Conservation (phyloP, 371 early-diverging fungal species). For the Encephalitozoon intestinalis region DNA sequence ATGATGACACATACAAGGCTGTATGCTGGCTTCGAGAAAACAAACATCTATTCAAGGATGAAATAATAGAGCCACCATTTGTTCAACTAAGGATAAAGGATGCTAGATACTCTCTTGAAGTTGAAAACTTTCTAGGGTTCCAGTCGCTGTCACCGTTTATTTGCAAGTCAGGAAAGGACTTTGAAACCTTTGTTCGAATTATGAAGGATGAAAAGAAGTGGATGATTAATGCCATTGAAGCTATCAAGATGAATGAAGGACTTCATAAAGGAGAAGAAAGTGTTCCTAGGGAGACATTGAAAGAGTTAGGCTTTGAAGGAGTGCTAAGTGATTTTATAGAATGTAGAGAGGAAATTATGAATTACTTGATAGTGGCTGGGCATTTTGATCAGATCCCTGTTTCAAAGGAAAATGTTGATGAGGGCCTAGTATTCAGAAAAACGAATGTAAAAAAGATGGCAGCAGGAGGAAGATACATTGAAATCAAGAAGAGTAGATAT, state of each 20-base stretch:
- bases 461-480: constrained; percentile 48
- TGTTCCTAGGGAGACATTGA: not conserved
- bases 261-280: not conserved
- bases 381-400: constrained; percentile 57
- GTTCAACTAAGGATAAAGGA: constrained; percentile 51
- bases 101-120: constrained; percentile 47
- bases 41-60: constrained; percentile 49
- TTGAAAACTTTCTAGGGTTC: constrained; percentile 56
- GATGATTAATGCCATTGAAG: constrained; percentile 54
- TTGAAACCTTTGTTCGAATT: constrained; percentile 46
- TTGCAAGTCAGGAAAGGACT: constrained; percentile 51
- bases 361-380: constrained; percentile 49
- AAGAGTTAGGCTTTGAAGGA: constrained; percentile 48
- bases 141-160: constrained; percentile 60
- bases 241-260: not conserved
- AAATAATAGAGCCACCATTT: constrained; percentile 58
- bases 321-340: constrained; percentile 58
- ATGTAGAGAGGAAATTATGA: constrained; percentile 40
- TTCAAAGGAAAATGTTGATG: constrained; percentile 45
- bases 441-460: constrained; percentile 49
- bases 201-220: constrained; percentile 59
- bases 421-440: constrained; percentile 47
- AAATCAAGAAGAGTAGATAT: constrained; percentile 58
- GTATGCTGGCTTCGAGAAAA: constrained; percentile 54
- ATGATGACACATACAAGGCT: constrained; percentile 58